Percentiles rank a stretch among this genome's conserved stretches.
Conservation (phyloP, 2,329 filamentous ascomycete species). For the Aspergillus neoniger region DNA sequence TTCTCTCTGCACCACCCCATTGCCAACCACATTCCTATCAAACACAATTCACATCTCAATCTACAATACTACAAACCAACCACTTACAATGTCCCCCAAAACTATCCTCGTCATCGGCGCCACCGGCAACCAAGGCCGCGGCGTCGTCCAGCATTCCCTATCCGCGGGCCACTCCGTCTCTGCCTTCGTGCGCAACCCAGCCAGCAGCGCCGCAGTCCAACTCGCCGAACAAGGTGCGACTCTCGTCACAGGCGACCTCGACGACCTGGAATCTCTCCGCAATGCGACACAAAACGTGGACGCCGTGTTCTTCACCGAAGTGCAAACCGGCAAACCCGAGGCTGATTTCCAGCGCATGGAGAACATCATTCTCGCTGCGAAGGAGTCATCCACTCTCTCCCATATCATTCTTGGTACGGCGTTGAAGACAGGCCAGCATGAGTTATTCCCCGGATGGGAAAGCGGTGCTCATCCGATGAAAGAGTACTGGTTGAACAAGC, state of each 20-base stretch:
- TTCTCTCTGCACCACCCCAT: no score
- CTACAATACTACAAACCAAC: no score
- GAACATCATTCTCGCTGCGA: background rate
- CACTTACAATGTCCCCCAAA: background rate
- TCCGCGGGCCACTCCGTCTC: background rate
- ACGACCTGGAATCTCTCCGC: background rate
- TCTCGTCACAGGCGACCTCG: background rate
- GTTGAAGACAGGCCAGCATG: background rate
- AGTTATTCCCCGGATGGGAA: background rate
- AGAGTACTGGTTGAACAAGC: background rate
- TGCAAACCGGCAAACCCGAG: background rate
- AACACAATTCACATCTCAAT: no score
- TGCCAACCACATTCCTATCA: no score
- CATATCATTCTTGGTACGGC: background rate
- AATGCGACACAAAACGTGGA: background rate
- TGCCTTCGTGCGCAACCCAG: background rate
- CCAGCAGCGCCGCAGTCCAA: background rate
- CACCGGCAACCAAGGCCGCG: slow-evolving; percentile 1
- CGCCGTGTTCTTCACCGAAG: background rate
- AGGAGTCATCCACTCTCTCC: background rate
- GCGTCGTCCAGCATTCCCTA: slow-evolving; percentile 1
- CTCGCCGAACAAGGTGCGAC: background rate
- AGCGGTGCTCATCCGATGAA: background rate
- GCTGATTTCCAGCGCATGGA: background rate
- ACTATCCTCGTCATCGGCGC: background rate